These are phyloP conservation scores for Trichoderma asperellum DNA, from an alignment of 2,329 filamentous ascomycete species.

Conservation along the genomic window DNA sequence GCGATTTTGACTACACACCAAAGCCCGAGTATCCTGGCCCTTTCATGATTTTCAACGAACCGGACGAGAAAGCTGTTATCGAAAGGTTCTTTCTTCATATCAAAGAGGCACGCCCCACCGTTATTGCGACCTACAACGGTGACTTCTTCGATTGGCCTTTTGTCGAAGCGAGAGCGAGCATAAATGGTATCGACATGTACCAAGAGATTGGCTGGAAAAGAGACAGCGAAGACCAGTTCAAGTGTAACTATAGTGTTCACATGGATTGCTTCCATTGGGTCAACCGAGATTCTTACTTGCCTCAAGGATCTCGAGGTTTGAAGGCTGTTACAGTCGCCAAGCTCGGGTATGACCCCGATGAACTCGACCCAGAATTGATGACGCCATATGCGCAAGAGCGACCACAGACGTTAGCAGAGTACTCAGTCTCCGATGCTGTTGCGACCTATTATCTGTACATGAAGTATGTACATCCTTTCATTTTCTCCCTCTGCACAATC, in stretches of 20 bases:
- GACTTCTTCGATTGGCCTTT: slow-evolving; percentile 99
- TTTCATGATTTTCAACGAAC: slow-evolving; percentile 98
- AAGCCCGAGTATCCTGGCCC: slow-evolving; percentile 93
- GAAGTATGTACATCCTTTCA: slow-evolving; percentile 99
- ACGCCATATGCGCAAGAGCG: slow-evolving; percentile 86
- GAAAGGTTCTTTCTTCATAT: slow-evolving; percentile 95
- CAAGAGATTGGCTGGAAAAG: slow-evolving; percentile 96
- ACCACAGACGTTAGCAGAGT: slow-evolving; percentile 93
- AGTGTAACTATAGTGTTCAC: slow-evolving; percentile 93
- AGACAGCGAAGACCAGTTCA: slow-evolving; percentile 93
- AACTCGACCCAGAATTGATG: slow-evolving; percentile 97
- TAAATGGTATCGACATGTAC: slow-evolving; percentile 99
- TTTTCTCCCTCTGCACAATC: slow-evolving; percentile 98
- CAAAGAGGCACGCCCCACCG: slow-evolving; percentile 90
- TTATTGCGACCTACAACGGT: slow-evolving; percentile 99
- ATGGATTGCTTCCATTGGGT: slow-evolving; percentile 99
- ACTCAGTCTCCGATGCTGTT: slow-evolving; percentile 98
- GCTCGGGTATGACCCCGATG: slow-evolving; percentile 96
- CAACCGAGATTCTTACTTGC: slow-evolving; percentile 96
- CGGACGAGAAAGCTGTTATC: slow-evolving; percentile 83
- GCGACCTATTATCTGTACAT: slow-evolving; percentile 99
- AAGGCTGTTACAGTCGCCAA: slow-evolving; percentile 98
- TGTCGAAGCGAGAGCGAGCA: slow-evolving; percentile 88
- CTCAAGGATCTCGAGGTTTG: slow-evolving; percentile 93
- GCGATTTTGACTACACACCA: slow-evolving; percentile 97